Percentiles rank a stretch among this genome's conserved stretches.
phyloP scores from a whole-genome alignment of 768 basidiomycete species.

The Xerocomellus intermedius region DNA sequence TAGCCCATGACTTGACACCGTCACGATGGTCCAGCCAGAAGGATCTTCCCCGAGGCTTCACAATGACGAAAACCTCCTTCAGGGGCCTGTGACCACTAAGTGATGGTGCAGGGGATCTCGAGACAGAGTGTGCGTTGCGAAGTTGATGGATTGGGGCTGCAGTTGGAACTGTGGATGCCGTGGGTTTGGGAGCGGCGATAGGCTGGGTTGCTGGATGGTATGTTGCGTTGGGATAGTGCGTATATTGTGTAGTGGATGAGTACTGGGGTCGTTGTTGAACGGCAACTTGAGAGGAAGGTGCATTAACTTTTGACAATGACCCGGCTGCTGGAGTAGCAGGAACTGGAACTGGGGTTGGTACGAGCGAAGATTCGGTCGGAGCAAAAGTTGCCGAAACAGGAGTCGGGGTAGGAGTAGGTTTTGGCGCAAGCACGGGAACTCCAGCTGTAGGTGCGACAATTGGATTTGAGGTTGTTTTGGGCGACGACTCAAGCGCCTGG shows the following conservation, averaged over 20 bases:
- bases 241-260: conserved; percentile 35
- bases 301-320: conserved; percentile 17
- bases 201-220: conserved; percentile 39
- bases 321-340: conserved; percentile 9
- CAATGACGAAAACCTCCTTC: conserved; percentile 49
- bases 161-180: conserved; percentile 8
- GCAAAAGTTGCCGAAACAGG: conserved; percentile 24
- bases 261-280: conserved; percentile 35
- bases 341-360: conserved; percentile 20
- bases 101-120: conserved; percentile 32
- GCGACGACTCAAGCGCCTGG: conserved; percentile 20
- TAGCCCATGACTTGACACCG: conserved; percentile 72
- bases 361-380: conserved; percentile 19
- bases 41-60: conserved; percentile 58
- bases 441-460: conserved; percentile 12
- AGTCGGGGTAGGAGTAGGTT: conserved; percentile 21
- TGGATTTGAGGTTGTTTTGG: conserved; percentile 17
- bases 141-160: conserved; percentile 12
- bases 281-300: conserved; percentile 34
- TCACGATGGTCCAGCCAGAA: conserved; percentile 63
- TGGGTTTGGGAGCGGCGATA: conserved; percentile 18
- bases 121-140: conserved; percentile 30
- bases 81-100: conserved; percentile 44
- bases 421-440: conserved; percentile 22
- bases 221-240: conserved; percentile 56